Evolutionary conservation across 768 basidiomycete species (phyloP).

Genomic region (Brasilioporus rufonigricans): DNA sequence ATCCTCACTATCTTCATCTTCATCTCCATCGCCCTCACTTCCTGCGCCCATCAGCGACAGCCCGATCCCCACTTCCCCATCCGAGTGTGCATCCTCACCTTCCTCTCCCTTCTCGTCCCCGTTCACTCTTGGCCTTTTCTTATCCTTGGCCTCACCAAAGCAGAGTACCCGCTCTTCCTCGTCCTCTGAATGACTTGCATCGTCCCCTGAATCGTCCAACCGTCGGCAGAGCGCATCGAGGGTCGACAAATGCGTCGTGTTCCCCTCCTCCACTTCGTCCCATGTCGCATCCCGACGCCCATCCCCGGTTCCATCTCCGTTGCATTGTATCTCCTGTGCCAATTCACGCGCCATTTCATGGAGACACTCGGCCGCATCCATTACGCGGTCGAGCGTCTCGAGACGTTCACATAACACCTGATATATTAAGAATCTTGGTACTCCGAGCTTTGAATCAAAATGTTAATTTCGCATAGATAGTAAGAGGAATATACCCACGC

Average conservation of each 20-base stretch:
- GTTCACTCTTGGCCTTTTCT: neutral
- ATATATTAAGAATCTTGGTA: too few relatives aligned
- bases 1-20: neutral
- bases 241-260: conserved; percentile 24
- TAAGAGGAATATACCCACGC: too few relatives aligned
- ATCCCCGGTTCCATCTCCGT: neutral
- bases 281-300: neutral
- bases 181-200: conserved; percentile 6
- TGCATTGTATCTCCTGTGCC: too few relatives aligned
- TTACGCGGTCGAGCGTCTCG: too few relatives aligned
- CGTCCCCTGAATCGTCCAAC: conserved; percentile 12
- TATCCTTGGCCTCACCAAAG: conserved; percentile 4
- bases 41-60: conserved; percentile 57
- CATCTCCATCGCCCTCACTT: conserved; percentile 28
- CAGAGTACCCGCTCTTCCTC: conserved; percentile 6
- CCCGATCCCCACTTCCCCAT: conserved; percentile 68
- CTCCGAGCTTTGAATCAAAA: too few relatives aligned
- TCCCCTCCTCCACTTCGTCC: conserved; percentile 13
- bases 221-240: conserved; percentile 25
- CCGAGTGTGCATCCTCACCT: conserved; percentile 39
- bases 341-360: too few relatives aligned
- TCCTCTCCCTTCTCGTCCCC: neutral
- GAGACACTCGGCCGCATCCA: too few relatives aligned
- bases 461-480: too few relatives aligned
- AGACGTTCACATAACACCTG: too few relatives aligned